Base-by-base conservation (phyloP, 108 stramenopile genomes). In the Nannochloropsis oceanica region DNA sequence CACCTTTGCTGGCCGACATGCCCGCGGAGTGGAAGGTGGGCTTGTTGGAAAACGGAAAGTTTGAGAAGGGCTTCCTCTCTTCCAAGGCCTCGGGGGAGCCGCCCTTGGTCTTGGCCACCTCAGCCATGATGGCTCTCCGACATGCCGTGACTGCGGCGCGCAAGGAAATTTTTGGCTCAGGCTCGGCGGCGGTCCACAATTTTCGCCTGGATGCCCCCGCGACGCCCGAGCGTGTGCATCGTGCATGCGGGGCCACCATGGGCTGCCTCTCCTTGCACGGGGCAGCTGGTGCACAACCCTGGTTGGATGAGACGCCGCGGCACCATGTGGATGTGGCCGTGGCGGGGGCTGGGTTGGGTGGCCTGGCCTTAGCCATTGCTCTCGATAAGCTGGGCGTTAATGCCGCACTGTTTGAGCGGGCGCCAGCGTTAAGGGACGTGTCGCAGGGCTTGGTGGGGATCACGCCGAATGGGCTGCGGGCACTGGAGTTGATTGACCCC, bases 71-170 rank as follows among this genome's bases (percentile, higher is more conserved):
- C 5, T 46, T 90, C 18, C 46, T 90, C 13, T 25, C 85, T 10
- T 42, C 27, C 42, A 90, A 90, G 82, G 90, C 87, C 2, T 27
- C 73, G 22, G 90, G 87, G 12, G 90, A 90, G 83, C 90, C 87
- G 10, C 88, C 88, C 25, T 18, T 85, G 27, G 26, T 88, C 13
- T 20, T 82, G 13, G 42, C 83, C 43, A 84, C 27, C 13, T 27
- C 82, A 8, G 84, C 13, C 42, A 85, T 43, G 44, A 85, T 90
- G 14, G 90, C 90, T 9, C 13, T 86, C 18, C 80, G 85, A 12
- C 84, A 80, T n/a, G 90, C 90, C 26, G 43, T 90, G 24, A 26
- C 42, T n/a, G 43, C 87, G 12, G 84, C 80, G 24, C 84, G 87
- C 44, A 9, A 8, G 5, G 89, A 87, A 73, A 0, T 73, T 5